Conservation (phyloP, 139 green algal genomes). For the Coccomyxa sp. region DNA sequence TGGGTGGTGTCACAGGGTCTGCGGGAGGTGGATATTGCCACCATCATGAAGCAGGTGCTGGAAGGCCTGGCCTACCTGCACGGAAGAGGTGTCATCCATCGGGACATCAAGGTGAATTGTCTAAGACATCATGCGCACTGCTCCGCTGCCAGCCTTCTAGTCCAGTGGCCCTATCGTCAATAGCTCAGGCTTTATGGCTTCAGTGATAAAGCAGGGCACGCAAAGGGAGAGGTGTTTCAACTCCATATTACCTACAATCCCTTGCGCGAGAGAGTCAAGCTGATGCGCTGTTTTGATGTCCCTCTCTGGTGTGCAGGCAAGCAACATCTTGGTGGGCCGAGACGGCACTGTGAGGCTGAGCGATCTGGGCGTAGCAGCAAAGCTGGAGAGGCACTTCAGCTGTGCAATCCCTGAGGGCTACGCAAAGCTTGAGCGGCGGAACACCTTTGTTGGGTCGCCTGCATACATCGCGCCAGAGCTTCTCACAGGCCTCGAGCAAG, state of each 20-base stretch:
- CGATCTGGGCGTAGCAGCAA: slow-evolving; percentile 59
- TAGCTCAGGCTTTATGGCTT: neutral
- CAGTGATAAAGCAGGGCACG: neutral
- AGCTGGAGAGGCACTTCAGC: slow-evolving; percentile 28
- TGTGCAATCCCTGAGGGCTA: neutral
- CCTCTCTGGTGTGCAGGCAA: slow-evolving; percentile 17
- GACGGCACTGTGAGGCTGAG: slow-evolving; percentile 49
- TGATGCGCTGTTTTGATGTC: neutral
- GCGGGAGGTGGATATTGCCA: slow-evolving; percentile 59
- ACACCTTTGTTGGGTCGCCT: slow-evolving; percentile 66
- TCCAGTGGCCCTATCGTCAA: no score
- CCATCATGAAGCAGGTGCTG: slow-evolving; percentile 77
- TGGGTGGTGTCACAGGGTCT: slow-evolving; percentile 47
- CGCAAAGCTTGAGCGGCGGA: neutral
- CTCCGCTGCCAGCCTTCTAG: no score
- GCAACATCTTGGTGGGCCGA: slow-evolving; percentile 63
- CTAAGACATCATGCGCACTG: no score
- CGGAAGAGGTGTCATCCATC: slow-evolving; percentile 78
- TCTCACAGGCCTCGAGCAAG: neutral
- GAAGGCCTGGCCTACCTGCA: slow-evolving; percentile 88
- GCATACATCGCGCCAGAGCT: slow-evolving; percentile 71
- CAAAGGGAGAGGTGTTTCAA: neutral
- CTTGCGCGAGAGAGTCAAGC: neutral
- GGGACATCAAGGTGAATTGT: slow-evolving; percentile 79
- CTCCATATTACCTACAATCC: neutral